These are phyloP conservation scores for Ormosia semicastrata DNA, from an alignment of 306 rosid species.

Conservation along the genomic window DNA sequence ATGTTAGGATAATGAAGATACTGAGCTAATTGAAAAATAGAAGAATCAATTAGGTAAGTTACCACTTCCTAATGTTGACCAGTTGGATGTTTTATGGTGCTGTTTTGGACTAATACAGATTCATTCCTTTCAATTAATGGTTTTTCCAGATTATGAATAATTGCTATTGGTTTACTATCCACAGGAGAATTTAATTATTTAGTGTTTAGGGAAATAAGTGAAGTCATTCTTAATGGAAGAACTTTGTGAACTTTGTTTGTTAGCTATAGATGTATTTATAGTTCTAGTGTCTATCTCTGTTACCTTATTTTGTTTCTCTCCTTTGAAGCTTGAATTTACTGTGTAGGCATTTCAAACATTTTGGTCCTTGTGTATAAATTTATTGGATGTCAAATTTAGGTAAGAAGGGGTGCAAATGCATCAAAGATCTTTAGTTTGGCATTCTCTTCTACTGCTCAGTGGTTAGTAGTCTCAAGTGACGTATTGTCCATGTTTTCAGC, in stretches of 20 bases:
- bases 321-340: conserved; percentile 12
- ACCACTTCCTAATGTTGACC: not conserved
- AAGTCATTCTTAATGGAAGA: not conserved
- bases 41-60: not conserved
- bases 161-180: not conserved
- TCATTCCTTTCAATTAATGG: not conserved
- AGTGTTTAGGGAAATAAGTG: not conserved
- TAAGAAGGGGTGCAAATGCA: conserved; percentile 88
- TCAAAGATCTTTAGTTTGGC: conserved; percentile 90
- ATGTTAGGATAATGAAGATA: not conserved
- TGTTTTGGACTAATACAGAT: not conserved
- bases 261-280: not conserved
- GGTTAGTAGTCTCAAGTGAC: conserved; percentile 93
- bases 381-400: conserved; percentile 43
- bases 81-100: not conserved
- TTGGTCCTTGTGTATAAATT: not conserved
- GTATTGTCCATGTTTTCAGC: conserved; percentile 85
- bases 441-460: conserved; percentile 76
- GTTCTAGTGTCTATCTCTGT: not conserved
- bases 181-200: not conserved
- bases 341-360: not conserved
- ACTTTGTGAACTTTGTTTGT: not conserved
- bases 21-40: not conserved
- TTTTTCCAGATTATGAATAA: not conserved
- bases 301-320: not conserved